Evolutionary conservation across 345 rosid genomes (phyloP), one percentile per base, ranked within the genome.

Genomic region (Geranium rotundifolium): DNA sequence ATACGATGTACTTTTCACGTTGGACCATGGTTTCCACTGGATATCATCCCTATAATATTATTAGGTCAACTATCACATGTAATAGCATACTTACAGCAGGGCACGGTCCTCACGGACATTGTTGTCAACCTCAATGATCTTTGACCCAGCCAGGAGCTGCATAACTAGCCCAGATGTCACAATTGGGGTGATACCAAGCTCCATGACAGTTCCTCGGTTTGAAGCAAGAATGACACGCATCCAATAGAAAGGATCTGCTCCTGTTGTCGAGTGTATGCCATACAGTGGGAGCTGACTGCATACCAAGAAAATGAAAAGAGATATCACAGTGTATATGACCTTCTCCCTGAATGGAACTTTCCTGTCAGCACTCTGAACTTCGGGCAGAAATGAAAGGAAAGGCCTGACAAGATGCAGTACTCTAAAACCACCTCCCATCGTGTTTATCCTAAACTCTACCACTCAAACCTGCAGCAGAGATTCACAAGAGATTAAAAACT

Each of bases 401-500:
- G 76, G 76, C 55, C 72, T 73, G 0, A 73, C 76, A n/a, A 73
- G 72, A 50, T 73, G 69, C 57, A 73, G 76, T 17, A 73, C 76
- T 58, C 72, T 68, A 62, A 73, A 73, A 18, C 72, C 76, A 27
- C 76, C 73, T 4, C 41, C 41, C 41, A 34, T 34, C 10, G 41
- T 34, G 41, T 4, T 34, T 34, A 34, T 1, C 41, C 10, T 34
- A 34, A 4, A 31, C 37, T 31, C 3, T 7, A 34, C 41, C 41
- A 34, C 2, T 34, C 41, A 1, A 34, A 34, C 41, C 41, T 34
- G 41, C 41, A 34, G 2, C 4, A 34, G 7, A 1, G 3, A 34
- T 4, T 34, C 41, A 34, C 41, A 34, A 34, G 2, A 34, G 1
- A 34, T 34, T 8, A 34, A 1, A 0, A 34, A 34, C 41, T 34